Conservation (phyloP, 257 asterid species). For the Solanum virginianum region DNA sequence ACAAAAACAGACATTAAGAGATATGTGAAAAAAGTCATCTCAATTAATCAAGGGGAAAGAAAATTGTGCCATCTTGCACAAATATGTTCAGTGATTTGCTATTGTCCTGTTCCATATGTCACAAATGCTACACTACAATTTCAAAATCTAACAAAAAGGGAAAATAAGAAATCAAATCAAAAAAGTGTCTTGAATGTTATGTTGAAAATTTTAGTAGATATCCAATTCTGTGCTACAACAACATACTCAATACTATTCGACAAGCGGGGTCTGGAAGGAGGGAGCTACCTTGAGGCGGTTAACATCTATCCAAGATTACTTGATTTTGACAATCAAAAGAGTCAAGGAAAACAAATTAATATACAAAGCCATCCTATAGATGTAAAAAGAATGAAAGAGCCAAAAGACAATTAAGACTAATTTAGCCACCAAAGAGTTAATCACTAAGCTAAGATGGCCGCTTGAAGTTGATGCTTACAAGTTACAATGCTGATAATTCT, state of each 20-base stretch:
- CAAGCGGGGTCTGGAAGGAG: too few relatives aligned
- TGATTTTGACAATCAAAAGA: neutral
- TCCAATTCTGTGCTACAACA: neutral
- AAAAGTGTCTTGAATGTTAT: neutral
- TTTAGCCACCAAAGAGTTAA: neutral
- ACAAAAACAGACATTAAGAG: neutral
- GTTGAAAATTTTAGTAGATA: neutral
- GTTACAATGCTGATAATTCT: constrained; percentile 67
- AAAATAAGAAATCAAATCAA: neutral
- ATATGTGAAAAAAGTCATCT: neutral
- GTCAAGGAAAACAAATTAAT: neutral
- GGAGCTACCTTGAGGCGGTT: neutral
- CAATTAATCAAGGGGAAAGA: neutral
- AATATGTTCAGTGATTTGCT: neutral
- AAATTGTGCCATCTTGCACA: neutral
- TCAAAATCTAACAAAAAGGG: neutral
- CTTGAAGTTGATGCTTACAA: constrained; percentile 21
- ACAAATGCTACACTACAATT: neutral
- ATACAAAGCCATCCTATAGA: neutral
- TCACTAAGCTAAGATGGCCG: neutral
- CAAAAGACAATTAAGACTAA: neutral
- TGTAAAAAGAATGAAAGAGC: neutral
- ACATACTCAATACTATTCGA: neutral
- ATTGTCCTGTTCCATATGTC: neutral
- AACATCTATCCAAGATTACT: neutral